phyloP scores from a whole-genome alignment of 192 early-diverging fungal genomes.

The Funneliformis mosseae region DNA sequence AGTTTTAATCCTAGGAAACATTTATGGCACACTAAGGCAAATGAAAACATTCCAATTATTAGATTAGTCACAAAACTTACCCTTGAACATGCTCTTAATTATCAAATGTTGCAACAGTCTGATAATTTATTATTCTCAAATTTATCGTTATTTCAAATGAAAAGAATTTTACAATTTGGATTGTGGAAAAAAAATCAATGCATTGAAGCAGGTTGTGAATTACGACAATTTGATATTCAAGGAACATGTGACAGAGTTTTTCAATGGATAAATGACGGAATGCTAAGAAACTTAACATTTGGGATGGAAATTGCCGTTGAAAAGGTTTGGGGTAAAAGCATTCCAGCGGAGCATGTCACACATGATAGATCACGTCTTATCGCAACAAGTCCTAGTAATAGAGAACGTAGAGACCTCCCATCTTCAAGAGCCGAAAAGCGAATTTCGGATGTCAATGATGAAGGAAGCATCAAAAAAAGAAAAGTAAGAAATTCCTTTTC shows the following conservation, averaged over 20 bases:
- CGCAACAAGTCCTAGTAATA: too few species aligned
- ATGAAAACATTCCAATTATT: slow-evolving; percentile 5
- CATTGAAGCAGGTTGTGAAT: background rate
- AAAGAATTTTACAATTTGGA: background rate
- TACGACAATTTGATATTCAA: background rate
- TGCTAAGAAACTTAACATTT: background rate
- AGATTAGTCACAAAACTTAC: slow-evolving; percentile 12
- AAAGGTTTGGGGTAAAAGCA: background rate
- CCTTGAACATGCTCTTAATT: slow-evolving; percentile 14
- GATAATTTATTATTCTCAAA: background rate
- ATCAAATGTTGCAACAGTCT: background rate
- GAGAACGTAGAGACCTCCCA: background rate
- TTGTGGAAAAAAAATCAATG: slow-evolving; percentile 8
- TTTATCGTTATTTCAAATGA: slow-evolving; percentile 3
- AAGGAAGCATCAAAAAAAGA: background rate
- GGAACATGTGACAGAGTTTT: background rate
- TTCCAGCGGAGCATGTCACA: background rate
- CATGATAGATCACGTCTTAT: background rate
- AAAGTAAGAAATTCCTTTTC: background rate
- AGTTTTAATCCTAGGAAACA: background rate
- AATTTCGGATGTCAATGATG: background rate
- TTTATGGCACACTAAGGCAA: background rate
- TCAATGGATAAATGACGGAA: background rate
- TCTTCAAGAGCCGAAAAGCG: background rate
- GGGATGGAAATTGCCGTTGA: background rate